phyloP scores from a whole-genome alignment of 495 filamentous ascomycete species.

The Penicillium egyptiacum region DNA sequence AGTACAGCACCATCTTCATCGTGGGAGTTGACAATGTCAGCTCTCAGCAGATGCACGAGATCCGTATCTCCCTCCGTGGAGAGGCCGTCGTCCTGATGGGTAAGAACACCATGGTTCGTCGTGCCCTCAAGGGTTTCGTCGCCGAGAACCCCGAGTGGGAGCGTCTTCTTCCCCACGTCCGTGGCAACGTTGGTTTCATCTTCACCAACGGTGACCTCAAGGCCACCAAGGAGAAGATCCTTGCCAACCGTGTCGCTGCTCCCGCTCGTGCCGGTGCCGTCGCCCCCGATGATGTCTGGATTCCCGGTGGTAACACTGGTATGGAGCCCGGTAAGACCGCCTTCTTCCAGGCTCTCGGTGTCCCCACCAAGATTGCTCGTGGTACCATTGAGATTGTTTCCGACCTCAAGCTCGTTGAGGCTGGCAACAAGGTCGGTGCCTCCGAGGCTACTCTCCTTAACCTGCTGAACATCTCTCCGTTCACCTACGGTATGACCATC shows the following conservation, averaged over 20 bases:
- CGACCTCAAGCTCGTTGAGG: conserved; percentile 96
- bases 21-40: conserved; percentile 94
- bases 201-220: conserved; percentile 98
- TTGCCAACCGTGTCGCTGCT: conserved; percentile 94
- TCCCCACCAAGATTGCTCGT: conserved; percentile 99
- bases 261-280: conserved; percentile 96
- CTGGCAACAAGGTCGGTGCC: conserved; percentile 89
- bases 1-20: conserved; percentile 95
- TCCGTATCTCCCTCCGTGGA: conserved; percentile 81
- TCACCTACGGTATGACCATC: conserved; percentile 99
- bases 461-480: conserved; percentile 99
- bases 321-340: conserved; percentile 99
- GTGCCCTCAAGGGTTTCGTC: conserved; percentile 95
- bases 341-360: conserved; percentile 99
- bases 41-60: conserved; percentile 99
- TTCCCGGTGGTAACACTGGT: conserved; percentile 97
- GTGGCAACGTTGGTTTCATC: conserved; percentile 98
- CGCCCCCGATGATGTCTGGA: conserved; percentile 84
- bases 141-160: conserved; percentile 92
- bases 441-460: conserved; percentile 98
- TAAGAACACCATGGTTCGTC: conserved; percentile 99
- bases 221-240: conserved; percentile 85
- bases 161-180: conserved; percentile 92
- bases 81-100: conserved; percentile 97
- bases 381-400: conserved; percentile 99